Conservation (phyloP, 2,329 filamentous ascomycete genomes). For the Cladophialophora immunda region DNA sequence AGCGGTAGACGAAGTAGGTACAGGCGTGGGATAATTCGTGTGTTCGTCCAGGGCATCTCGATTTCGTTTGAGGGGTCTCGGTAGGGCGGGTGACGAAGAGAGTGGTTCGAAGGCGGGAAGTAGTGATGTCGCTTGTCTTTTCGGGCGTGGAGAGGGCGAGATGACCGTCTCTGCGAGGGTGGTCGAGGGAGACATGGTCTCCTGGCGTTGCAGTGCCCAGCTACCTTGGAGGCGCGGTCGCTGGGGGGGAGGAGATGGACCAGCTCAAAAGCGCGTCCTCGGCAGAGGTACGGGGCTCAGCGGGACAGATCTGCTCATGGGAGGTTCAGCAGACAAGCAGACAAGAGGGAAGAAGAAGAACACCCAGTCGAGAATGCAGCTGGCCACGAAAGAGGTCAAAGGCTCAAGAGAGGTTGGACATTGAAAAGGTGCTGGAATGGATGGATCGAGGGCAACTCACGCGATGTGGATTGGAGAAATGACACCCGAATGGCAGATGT, state of each 20-base stretch:
- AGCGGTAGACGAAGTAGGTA: slow-evolving; percentile 92
- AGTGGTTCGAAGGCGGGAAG: slow-evolving; percentile 60
- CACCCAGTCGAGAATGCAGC: slow-evolving; percentile 18
- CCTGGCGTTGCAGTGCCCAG: slow-evolving; percentile 14
- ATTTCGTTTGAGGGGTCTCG: slow-evolving; percentile 57
- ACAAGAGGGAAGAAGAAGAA: slow-evolving; percentile 1
- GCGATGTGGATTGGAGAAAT: slow-evolving; percentile 22
- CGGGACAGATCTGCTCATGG: slow-evolving; percentile 23
- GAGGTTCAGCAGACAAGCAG: slow-evolving; percentile 15
- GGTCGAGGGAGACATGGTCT: slow-evolving; percentile 35
- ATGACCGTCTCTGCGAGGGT: slow-evolving; percentile 38
- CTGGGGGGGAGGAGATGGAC: slow-evolving; percentile 36
- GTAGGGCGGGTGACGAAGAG: slow-evolving; percentile 58
- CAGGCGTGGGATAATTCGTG: slow-evolving; percentile 85
- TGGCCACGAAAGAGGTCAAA: slow-evolving; percentile 35
- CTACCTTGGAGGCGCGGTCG: slow-evolving; percentile 26
- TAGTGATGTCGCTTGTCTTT: slow-evolving; percentile 56
- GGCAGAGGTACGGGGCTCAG: slow-evolving; percentile 45
- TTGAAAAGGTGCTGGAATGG: slow-evolving; percentile 10
- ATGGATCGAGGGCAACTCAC: slow-evolving; percentile 18
- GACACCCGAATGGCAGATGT: slow-evolving; percentile 1
- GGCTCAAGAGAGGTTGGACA: slow-evolving; percentile 21
- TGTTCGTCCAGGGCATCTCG: slow-evolving; percentile 52
- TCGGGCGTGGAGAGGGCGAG: slow-evolving; percentile 49
- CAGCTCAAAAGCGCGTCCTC: slow-evolving; percentile 45